Conservation (phyloP, 2,329 filamentous ascomycete species). For the Phialophora chinensis region DNA sequence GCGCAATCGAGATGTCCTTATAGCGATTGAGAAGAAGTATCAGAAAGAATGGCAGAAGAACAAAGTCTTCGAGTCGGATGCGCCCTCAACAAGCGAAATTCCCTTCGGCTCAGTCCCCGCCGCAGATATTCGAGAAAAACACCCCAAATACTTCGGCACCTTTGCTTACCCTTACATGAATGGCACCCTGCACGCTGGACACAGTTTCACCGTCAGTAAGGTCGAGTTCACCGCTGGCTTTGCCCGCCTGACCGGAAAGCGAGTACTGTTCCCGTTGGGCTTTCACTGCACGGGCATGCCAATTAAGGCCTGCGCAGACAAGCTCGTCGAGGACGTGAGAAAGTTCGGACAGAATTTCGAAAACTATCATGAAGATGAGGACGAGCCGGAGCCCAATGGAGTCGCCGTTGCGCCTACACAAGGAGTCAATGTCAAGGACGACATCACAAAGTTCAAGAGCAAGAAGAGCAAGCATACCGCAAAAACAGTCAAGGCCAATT, state of each 20-base stretch:
- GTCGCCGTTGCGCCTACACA: conserved; percentile 66
- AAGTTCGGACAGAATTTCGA: conserved; percentile 88
- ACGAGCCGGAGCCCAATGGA: conserved; percentile 55
- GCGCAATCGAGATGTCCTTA: conserved; percentile 82
- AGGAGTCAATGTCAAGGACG: conserved; percentile 68
- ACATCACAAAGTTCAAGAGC: conserved; percentile 87
- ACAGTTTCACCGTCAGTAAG: conserved; percentile 90
- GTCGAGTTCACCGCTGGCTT: conserved; percentile 90
- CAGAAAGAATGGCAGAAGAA: conserved; percentile 81
- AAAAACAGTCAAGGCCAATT: conserved; percentile 92
- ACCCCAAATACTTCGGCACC: conserved; percentile 89
- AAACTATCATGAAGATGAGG: conserved; percentile 69
- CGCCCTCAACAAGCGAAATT: conserved; percentile 78
- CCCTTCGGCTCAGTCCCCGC: conserved; percentile 75
- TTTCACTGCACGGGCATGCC: conserved; percentile 98
- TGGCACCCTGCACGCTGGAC: conserved; percentile 85
- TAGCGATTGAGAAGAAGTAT: conserved; percentile 88
- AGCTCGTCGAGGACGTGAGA: conserved; percentile 86
- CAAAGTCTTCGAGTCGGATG: conserved; percentile 82
- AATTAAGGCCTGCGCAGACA: conserved; percentile 97
- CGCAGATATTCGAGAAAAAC: conserved; percentile 75
- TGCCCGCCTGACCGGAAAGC: conserved; percentile 87
- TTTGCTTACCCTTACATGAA: conserved; percentile 85
- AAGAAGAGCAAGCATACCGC: conserved; percentile 92
- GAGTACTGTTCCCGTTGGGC: conserved; percentile 84